Evolutionary conservation across 805 yeast genomes (phyloP).

Genomic region (Wickerhamomyces sydowiorum): DNA sequence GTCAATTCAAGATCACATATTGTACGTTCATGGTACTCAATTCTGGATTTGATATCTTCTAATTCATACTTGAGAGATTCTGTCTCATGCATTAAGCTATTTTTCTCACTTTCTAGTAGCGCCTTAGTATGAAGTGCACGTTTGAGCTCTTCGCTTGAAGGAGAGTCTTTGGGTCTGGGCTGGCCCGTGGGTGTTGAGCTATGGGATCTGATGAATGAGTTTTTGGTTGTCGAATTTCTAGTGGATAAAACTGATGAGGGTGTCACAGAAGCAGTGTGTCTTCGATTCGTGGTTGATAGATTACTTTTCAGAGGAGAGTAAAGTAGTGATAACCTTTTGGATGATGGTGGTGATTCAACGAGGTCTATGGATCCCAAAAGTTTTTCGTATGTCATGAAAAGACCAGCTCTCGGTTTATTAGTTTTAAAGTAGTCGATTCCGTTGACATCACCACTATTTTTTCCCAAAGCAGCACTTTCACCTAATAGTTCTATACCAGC

Average conservation of each 20-base stretch:
- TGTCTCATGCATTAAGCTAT: not conserved
- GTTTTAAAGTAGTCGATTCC: conserved; percentile 70
- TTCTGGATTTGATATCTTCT: not conserved
- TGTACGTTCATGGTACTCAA: conserved; percentile 8
- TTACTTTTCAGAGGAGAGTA: conserved; percentile 2
- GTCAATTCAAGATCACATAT: conserved; percentile 11
- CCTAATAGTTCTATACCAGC: conserved; percentile 88
- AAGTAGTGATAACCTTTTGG: conserved; percentile 4
- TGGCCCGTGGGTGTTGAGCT: not conserved
- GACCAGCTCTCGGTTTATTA: conserved; percentile 57
- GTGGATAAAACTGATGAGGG: not conserved
- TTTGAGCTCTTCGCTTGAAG: not conserved
- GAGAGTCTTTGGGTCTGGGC: not conserved
- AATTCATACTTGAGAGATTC: conserved; percentile 21
- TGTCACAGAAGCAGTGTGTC: not conserved
- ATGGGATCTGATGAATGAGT: not conserved
- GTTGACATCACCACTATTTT: conserved; percentile 78
- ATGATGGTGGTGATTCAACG: conserved; percentile 12
- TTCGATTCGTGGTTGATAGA: not conserved
- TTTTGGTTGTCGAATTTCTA: conserved; percentile 2
- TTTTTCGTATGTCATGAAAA: conserved; percentile 60
- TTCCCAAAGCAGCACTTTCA: conserved; percentile 58
- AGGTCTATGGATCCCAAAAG: conserved; percentile 15
- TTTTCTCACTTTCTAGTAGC: not conserved
- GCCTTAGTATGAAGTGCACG: not conserved